Evolutionary conservation across 169 alveolate species (phyloP), one percentile per base, ranked within the genome.

Genomic region (Plasmodium relictum): DNA sequence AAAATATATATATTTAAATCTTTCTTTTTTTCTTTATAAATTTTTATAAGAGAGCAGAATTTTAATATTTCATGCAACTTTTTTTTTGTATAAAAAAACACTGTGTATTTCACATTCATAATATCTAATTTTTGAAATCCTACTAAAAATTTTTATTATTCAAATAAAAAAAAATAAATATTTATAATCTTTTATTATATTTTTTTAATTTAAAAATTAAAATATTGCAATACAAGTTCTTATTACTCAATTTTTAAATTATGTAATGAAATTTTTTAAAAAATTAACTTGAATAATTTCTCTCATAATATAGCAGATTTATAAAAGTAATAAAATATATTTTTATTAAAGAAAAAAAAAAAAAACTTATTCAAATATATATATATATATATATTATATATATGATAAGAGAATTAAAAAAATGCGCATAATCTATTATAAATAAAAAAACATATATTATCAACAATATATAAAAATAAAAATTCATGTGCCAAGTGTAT

Each of bases 261-360:
- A 14, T 3, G 6, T 18, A 73, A 73, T 4, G 70, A 39, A 31
- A 54, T 6, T 10, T 73, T 54, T 56, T 44, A 54, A 50, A 70
- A 70, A 70, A 70, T 70, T 54, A 70, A 70, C 20, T 39, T 70
- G 80, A 50, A 70, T 18, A n/a, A 45, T 70, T 70, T 37, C 68
- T 62, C 39, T 70, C 80, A 70, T 70, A 70, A 70, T 44, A 45
- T 70, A 70, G 48, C 80, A 37, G 26, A 44, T 31, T 48, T 70
- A 65, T 31, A 45, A 70, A 48, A 58, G n/a, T 20, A 18, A 70
- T 44, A n/a, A n/a, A 16, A 18, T 70, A 48, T 45, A 22, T 45
- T 69, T 69, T 69, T 69, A 70, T 70, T 70, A 70, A 70, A 70
- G 80, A 70, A 48, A 70, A 70, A 70, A 70, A 42, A 48, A 48